A percentile compares a stretch with the other conserved stretches of the same genome.
Evolutionary conservation across 2,329 filamentous ascomycete species (phyloP).

Genomic region (Stachybotrys elegans): DNA sequence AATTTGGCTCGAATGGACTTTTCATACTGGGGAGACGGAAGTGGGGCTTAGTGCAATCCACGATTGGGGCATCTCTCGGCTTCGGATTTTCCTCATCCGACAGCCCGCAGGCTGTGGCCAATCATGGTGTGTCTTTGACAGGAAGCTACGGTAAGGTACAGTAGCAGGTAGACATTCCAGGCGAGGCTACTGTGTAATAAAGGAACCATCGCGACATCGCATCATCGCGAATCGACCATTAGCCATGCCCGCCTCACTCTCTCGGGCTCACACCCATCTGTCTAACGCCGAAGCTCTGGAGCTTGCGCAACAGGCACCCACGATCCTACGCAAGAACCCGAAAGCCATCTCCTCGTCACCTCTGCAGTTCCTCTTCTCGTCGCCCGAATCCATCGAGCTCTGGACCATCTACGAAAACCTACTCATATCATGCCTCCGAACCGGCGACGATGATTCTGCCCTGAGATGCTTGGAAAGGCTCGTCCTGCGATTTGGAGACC

Average conservation of each 20-base stretch:
- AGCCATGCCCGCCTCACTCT: constrained; percentile 46
- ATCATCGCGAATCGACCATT: no score
- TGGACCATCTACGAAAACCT: constrained; percentile 88
- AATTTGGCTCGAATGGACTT: no score
- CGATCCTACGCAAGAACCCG: constrained; percentile 48
- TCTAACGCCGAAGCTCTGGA: constrained; percentile 50
- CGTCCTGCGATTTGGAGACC: constrained; percentile 71
- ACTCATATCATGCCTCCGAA: constrained; percentile 75
- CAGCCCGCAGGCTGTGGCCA: no score
- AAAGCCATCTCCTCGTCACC: constrained; percentile 51
- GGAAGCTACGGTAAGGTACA: no score
- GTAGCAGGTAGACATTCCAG: no score
- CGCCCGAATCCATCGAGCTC: constrained; percentile 68
- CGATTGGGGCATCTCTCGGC: no score
- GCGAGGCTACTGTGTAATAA: no score
- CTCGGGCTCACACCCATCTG: constrained; percentile 53
- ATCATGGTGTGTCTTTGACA: no score
- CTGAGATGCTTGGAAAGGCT: constrained; percentile 70
- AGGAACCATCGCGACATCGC: no score
- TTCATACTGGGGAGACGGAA: no score
- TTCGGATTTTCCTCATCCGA: no score
- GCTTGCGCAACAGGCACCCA: constrained; percentile 57
- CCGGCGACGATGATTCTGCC: constrained; percentile 76
- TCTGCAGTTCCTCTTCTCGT: constrained; percentile 46
- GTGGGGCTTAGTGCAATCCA: no score